Conservation (phyloP, 352 stramenopile genomes). For the Thalassiosira hispida region DNA sequence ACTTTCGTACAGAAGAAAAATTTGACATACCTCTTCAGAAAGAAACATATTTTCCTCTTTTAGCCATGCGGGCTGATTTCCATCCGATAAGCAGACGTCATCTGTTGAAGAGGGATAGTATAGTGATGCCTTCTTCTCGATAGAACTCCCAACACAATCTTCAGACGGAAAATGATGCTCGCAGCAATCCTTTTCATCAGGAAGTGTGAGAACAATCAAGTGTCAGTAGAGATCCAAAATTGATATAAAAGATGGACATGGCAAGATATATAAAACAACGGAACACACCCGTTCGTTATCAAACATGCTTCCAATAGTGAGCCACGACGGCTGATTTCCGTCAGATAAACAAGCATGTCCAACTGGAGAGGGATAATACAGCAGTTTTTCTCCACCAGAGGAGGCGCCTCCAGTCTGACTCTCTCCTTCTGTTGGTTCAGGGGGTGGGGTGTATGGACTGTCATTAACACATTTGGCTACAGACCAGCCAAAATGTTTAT, state of each 20-base stretch:
- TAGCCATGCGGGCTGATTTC: not conserved
- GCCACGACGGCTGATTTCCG: constrained; percentile 18
- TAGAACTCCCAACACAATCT: not conserved
- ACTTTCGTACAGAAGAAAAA: no score
- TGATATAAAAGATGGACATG: no score
- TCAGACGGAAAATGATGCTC: not conserved
- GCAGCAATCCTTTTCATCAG: no score
- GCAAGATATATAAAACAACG: no score
- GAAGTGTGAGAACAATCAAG: no score
- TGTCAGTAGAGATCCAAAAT: no score
- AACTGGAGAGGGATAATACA: constrained; percentile 18
- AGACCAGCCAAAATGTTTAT: constrained; percentile 7
- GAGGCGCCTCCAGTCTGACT: no score
- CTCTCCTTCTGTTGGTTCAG: not conserved
- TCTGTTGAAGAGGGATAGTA: not conserved
- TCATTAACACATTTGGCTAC: constrained; percentile 1
- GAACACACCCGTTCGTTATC: not conserved
- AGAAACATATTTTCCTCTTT: not conserved
- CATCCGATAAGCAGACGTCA: not conserved
- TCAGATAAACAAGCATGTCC: constrained; percentile 4
- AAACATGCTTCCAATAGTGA: not conserved
- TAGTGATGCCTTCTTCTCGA: not conserved
- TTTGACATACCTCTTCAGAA: not conserved
- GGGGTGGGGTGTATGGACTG: not conserved
- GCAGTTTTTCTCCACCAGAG: not conserved